These are phyloP conservation scores for Eutrema japonicum DNA, from an alignment of 345 rosid genomes.

Conservation along the genomic window DNA sequence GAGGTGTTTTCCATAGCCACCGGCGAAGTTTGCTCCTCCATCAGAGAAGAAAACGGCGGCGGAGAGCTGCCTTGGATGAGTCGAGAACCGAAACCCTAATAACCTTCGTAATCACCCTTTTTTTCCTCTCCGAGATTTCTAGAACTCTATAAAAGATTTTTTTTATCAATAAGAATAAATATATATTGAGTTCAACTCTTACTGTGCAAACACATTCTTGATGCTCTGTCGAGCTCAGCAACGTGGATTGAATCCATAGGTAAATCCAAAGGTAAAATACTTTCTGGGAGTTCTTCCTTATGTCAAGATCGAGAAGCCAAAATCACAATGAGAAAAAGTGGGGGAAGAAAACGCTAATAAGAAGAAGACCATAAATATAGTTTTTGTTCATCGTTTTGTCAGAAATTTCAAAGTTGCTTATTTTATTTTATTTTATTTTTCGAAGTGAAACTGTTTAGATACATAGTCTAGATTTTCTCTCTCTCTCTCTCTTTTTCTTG, in stretches of 20 bases:
- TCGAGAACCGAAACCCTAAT: too few species aligned
- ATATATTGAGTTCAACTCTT: constrained; percentile 57
- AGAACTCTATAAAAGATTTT: too few species aligned
- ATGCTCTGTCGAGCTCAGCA: constrained; percentile 98
- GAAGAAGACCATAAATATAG: constrained; percentile 42
- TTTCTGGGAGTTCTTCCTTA: constrained; percentile 70
- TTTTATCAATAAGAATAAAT: too few species aligned
- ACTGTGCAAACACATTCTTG: constrained; percentile 88
- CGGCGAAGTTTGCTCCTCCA: too few species aligned
- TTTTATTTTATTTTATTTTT: neutral
- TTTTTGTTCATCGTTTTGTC: constrained; percentile 41
- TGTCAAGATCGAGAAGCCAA: constrained; percentile 82
- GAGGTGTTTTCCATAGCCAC: too few species aligned
- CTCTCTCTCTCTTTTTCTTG: neutral
- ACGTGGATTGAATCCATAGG: constrained; percentile 51
- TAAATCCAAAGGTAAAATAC: constrained; percentile 59
- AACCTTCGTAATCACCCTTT: too few species aligned
- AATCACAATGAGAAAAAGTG: constrained; percentile 50
- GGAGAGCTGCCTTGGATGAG: too few species aligned
- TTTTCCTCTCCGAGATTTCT: too few species aligned
- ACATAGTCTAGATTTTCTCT: constrained; percentile 33
- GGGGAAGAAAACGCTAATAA: neutral
- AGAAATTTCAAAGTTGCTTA: constrained; percentile 1
- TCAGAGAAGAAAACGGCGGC: too few species aligned
- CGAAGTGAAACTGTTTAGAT: constrained; percentile 43